These are phyloP conservation scores for Oryza rufipogon DNA, from an alignment of 176 grass and related monocot species.

Conservation along the genomic window DNA sequence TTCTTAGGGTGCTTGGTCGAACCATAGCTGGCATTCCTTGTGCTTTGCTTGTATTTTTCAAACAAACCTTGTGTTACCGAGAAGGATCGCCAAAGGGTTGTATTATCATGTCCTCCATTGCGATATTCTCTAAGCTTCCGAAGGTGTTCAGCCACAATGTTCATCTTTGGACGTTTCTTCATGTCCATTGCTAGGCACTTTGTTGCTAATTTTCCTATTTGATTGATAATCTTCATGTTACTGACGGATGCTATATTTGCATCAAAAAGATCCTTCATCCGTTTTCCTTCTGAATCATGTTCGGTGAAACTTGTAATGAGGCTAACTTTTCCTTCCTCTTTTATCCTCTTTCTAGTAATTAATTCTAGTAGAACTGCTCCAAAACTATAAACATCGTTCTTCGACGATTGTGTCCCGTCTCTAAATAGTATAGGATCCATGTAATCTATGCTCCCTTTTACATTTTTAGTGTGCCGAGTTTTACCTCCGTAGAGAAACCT, in stretches of 20 bases:
- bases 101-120: not conserved
- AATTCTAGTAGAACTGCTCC: not conserved
- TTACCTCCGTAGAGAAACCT: not conserved
- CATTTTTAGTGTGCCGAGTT: not conserved
- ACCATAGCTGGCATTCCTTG: too few relatives aligned
- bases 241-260: not conserved
- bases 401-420: not conserved
- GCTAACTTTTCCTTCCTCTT: not conserved
- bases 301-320: not conserved
- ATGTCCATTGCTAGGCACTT: constrained; percentile 1
- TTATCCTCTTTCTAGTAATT: not conserved
- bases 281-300: too few relatives aligned
- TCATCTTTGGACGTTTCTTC: constrained; percentile 4
- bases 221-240: constrained; percentile 1
- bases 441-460: not conserved
- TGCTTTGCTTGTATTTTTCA: too few relatives aligned
- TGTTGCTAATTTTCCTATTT: constrained; percentile 1
- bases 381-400: constrained; percentile 2
- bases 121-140: not conserved
- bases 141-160: not conserved
- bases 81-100: too few relatives aligned
- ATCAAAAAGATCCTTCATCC: not conserved
- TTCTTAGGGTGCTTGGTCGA: too few relatives aligned
- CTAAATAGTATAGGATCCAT: constrained; percentile 21
- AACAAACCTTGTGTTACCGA: too few relatives aligned